These are phyloP conservation scores for Dothiorella sarmentorum DNA, from an alignment of 2,329 filamentous ascomycete species.

Conservation along the genomic window DNA sequence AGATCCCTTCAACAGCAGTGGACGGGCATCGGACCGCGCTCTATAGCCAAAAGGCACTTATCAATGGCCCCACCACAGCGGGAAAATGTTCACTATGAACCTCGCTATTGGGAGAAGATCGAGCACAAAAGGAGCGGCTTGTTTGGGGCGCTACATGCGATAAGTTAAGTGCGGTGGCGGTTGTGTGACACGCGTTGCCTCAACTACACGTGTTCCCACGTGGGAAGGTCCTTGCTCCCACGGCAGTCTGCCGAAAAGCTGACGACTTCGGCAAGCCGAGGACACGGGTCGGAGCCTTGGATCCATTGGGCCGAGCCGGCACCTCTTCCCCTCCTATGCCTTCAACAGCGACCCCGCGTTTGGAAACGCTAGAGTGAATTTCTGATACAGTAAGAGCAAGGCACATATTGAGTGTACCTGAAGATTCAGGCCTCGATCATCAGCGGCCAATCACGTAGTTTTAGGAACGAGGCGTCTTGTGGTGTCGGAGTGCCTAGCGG, in stretches of 20 bases:
- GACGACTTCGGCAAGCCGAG: not conserved
- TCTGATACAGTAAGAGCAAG: not conserved
- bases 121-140: not conserved
- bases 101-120: not conserved
- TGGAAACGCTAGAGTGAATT: not conserved
- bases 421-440: not conserved
- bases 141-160: slow-evolving; percentile 8
- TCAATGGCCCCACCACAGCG: not conserved
- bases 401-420: not conserved
- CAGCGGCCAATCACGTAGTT: not conserved
- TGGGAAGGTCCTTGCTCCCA: slow-evolving; percentile 6
- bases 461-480: not conserved
- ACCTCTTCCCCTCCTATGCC: not conserved
- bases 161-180: not conserved
- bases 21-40: not conserved
- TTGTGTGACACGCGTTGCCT: slow-evolving; percentile 8
- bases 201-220: slow-evolving; percentile 8
- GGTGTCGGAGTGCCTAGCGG: not conserved
- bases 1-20: not conserved
- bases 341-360: not conserved
- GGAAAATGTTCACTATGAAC: not conserved
- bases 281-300: not conserved
- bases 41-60: not conserved
- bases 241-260: not conserved
- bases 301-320: not conserved